Percentiles rank a stretch among this genome's conserved stretches.
These are phyloP conservation scores for Neoscytalidium dimidiatum DNA, from an alignment of 2,329 filamentous ascomycete species.

Conservation along the genomic window DNA sequence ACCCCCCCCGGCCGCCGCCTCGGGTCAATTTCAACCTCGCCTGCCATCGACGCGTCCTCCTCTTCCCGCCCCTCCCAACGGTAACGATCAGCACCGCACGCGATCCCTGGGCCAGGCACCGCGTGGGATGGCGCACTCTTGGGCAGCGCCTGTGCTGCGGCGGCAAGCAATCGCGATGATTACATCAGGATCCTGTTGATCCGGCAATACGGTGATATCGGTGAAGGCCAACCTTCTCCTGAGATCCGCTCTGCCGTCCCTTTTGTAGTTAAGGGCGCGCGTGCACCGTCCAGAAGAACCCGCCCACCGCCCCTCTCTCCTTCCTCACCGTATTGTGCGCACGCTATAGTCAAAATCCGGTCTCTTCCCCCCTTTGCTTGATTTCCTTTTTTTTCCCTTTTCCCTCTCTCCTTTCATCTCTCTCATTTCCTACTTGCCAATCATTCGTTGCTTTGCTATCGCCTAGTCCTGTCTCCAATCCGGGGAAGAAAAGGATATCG, in stretches of 20 bases:
- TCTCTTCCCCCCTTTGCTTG: neutral
- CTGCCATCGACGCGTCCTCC: neutral
- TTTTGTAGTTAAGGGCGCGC: neutral
- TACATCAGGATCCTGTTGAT: slow-evolving; percentile 10
- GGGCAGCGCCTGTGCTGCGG: neutral
- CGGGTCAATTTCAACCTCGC: slow-evolving; percentile 14
- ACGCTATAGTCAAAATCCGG: neutral
- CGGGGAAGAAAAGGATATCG: neutral
- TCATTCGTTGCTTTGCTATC: neutral
- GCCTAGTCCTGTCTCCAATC: neutral
- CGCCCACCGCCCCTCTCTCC: neutral
- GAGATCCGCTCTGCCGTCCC: neutral
- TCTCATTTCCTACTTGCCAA: slow-evolving; percentile 8
- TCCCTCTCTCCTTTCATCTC: neutral
- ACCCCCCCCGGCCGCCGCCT: neutral
- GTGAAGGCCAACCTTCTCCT: slow-evolving; percentile 5
- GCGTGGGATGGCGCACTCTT: neutral
- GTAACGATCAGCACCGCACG: neutral
- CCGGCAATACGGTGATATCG: neutral
- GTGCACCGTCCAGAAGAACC: neutral
- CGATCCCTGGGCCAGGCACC: neutral
- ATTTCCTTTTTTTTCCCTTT: neutral
- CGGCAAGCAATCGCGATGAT: slow-evolving; percentile 16
- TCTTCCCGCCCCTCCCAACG: neutral
- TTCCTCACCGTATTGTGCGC: slow-evolving; percentile 9